Conservation (phyloP, 1,284 basidiomycete species). For the Butyriboletus appendiculatus region DNA sequence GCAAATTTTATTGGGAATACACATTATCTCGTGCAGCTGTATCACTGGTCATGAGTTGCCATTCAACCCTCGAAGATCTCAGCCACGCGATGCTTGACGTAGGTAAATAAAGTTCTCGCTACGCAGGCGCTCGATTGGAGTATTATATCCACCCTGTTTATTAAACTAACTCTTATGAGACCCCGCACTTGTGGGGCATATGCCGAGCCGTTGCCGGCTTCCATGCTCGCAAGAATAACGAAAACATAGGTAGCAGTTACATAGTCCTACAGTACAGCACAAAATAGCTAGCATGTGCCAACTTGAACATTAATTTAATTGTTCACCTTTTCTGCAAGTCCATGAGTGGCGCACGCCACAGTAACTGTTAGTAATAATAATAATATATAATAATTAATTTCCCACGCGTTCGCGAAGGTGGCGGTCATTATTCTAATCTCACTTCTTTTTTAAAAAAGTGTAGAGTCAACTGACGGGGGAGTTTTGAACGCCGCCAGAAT, state of each 20-base stretch:
- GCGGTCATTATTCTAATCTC: constrained; percentile 19
- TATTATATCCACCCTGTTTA: not conserved
- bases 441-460: constrained; percentile 2
- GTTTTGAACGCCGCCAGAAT: constrained; percentile 5
- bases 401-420: constrained; percentile 9
- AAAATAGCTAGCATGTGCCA: too few relatives aligned
- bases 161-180: too few relatives aligned
- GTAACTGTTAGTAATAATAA: too few relatives aligned
- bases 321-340: too few relatives aligned
- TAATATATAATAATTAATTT: constrained; percentile 5
- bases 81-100: constrained; percentile 1
- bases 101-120: constrained; percentile 7
- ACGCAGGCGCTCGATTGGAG: constrained; percentile 6
- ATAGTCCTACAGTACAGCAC: too few relatives aligned
- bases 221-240: too few relatives aligned
- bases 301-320: too few relatives aligned
- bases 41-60: constrained; percentile 2
- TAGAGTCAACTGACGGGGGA: constrained; percentile 2
- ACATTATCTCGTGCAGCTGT: not conserved
- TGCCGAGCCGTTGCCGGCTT: too few relatives aligned
- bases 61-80: constrained; percentile 11
- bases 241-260: too few relatives aligned
- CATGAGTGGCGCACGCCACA: too few relatives aligned
- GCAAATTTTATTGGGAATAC: not conserved
- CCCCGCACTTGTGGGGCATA: too few relatives aligned